Evolutionary conservation across 176 grass and related monocot genomes (phyloP).

Genomic region (Echinochloa phyllopogon): DNA sequence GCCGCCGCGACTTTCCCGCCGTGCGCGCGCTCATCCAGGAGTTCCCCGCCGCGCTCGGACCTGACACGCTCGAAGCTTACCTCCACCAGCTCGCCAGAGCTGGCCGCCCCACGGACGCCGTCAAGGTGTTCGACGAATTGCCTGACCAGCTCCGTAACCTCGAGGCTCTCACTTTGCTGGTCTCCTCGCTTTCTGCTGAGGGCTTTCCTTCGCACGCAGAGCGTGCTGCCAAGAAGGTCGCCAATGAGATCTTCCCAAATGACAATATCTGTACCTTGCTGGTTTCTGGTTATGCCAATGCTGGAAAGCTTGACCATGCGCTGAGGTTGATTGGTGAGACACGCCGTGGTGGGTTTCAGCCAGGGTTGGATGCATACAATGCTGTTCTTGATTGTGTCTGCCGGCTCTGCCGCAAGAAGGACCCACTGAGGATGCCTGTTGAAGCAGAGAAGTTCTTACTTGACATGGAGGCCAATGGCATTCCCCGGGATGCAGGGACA

Average conservation of each 20-base stretch:
- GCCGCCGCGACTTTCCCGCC: slow-evolving; percentile 83
- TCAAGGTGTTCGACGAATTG: slow-evolving; percentile 75
- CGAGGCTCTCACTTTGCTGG: slow-evolving; percentile 56
- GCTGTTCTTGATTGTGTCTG: slow-evolving; percentile 86
- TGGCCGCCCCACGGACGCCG: slow-evolving; percentile 63
- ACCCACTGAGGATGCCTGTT: slow-evolving; percentile 59
- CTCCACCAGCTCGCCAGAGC: slow-evolving; percentile 60
- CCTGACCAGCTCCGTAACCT: slow-evolving; percentile 48
- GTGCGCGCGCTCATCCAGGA: slow-evolving; percentile 67
- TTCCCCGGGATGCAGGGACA: slow-evolving; percentile 74
- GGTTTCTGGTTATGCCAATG: slow-evolving; percentile 82
- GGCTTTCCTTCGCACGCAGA: slow-evolving; percentile 75
- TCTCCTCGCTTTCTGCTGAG: slow-evolving; percentile 59
- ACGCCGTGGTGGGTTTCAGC: slow-evolving; percentile 71
- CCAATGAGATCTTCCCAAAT: slow-evolving; percentile 79
- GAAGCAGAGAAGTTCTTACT: slow-evolving; percentile 86
- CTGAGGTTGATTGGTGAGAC: slow-evolving; percentile 79
- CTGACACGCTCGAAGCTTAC: slow-evolving; percentile 56
- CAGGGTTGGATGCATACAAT: slow-evolving; percentile 71
- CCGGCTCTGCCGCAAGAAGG: slow-evolving; percentile 78
- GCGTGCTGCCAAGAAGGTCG: slow-evolving; percentile 65
- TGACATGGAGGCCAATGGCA: slow-evolving; percentile 83
- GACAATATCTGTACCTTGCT: slow-evolving; percentile 77
- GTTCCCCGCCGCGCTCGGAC: slow-evolving; percentile 62
- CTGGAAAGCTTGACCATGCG: slow-evolving; percentile 84